Conservation (phyloP, 2,329 filamentous ascomycete species). For the Dactylonectria macrodidyma region DNA sequence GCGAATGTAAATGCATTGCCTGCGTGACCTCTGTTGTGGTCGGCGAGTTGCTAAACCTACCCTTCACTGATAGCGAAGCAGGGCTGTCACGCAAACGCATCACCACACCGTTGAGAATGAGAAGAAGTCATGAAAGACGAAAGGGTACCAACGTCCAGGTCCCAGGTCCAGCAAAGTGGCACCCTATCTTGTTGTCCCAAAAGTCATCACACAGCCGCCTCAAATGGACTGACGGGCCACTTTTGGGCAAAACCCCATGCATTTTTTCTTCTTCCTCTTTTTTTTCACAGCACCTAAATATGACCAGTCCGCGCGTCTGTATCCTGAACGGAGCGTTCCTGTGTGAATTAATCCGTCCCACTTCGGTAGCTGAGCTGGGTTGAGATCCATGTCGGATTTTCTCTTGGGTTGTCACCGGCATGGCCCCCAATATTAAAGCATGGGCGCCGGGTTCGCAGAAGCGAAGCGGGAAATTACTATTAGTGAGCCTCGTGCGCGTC, state of each 20-base stretch:
- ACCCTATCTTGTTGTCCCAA: background rate
- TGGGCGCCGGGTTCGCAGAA: conserved; percentile 12
- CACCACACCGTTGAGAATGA: background rate
- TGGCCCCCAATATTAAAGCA: background rate
- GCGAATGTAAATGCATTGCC: too few relatives aligned
- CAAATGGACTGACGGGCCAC: conserved; percentile 6
- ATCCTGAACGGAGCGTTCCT: background rate
- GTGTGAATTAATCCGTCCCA: conserved; percentile 21
- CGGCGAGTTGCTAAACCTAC: background rate
- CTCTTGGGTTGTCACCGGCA: conserved; percentile 6
- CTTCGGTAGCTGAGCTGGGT: conserved; percentile 12
- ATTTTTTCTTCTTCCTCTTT: background rate
- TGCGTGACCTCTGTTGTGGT: background rate
- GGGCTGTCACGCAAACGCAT: too few relatives aligned
- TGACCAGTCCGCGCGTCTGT: conserved; percentile 17
- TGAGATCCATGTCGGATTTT: conserved; percentile 13
- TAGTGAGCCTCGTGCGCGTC: background rate
- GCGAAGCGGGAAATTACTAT: conserved; percentile 21
- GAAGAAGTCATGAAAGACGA: background rate
- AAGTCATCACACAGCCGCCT: background rate
- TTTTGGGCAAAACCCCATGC: background rate
- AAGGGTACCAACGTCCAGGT: background rate
- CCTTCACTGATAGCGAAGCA: background rate
- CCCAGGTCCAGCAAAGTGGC: background rate
- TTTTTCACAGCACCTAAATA: background rate